Evolutionary conservation across 1,284 basidiomycete species (phyloP), one percentile per base, ranked within the genome.

Genomic region (Psilocybe mexicana): DNA sequence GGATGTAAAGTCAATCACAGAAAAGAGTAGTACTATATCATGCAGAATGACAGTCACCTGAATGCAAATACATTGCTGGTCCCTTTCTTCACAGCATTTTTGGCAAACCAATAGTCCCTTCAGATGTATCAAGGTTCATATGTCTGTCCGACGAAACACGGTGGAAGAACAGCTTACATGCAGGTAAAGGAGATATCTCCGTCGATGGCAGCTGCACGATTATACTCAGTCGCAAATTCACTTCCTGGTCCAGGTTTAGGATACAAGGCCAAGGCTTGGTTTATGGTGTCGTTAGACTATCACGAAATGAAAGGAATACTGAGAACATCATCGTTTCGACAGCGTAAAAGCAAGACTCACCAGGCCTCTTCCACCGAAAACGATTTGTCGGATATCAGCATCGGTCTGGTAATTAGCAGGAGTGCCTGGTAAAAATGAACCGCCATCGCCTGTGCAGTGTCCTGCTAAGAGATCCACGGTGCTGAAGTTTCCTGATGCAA

Each of bases 371-470:
- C 76, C 64, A 6, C 67, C 65, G 55, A 79, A 75, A 3, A 78
- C 70, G 8, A 71, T 63, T n/a, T 63, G 62, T 12, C 72, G 68
- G 11, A 79, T 68, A 59, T 80, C 76, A 6, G 72, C 74, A 14
- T 78, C 76, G 0, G 74, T 78, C 2, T 71, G 63, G 48, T 79
- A 75, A 10, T 75, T 70, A 3, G 65, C 64, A 0, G 78, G 78
- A 18, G 64, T 69, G 7, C 76, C 77, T 30, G 69, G 72, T 1
- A 72, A 76, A 56, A 79, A 79, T 3, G 74, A 77, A 26, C 68
- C 70, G 7, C 78, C 78, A 53, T 79, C 78, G 18, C 76, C 75
- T 0, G 76, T 76, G 59, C 76, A 78, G 58, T 79, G 78, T 1
- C 79, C 78, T 25, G 74, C 78, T 5, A 76, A 65, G 58, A 76